Evolutionary conservation across 768 basidiomycete genomes (phyloP).

Genomic region (Trametes coccinea): DNA sequence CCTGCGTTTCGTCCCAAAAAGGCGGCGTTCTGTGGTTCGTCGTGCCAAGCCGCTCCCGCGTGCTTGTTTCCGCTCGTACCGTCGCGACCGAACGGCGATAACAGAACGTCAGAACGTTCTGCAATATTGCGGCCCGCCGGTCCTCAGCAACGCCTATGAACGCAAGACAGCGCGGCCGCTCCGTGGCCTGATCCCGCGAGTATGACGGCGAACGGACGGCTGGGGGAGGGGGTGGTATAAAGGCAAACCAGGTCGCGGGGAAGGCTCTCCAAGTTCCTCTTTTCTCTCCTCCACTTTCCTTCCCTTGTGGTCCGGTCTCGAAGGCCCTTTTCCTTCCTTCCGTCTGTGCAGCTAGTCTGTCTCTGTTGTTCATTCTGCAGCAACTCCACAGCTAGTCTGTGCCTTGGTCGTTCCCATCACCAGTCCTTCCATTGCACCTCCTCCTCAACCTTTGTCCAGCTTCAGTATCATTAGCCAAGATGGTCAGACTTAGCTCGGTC

Average conservation of each 20-base stretch:
- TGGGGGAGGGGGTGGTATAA: conserved; percentile 5
- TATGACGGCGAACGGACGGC: neutral
- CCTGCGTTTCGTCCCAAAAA: conserved; percentile 1
- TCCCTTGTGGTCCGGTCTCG: conserved; percentile 24
- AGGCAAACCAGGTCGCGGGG: neutral
- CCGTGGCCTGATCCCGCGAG: neutral
- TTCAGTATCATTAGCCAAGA: neutral
- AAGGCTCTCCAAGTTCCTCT: neutral
- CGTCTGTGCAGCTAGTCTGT: conserved; percentile 22
- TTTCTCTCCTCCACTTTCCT: conserved; percentile 25
- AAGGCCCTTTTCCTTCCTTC: conserved; percentile 20
- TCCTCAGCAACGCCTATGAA: neutral
- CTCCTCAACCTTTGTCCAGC: neutral
- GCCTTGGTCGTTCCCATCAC: neutral
- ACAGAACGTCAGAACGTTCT: conserved; percentile 18
- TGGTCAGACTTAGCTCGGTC: conserved; percentile 17
- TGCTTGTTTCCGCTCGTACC: neutral
- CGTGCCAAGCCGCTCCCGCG: conserved; percentile 2
- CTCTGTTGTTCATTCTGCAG: conserved; percentile 23
- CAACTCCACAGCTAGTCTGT: conserved; percentile 24
- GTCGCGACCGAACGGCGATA: conserved; percentile 10
- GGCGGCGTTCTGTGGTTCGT: conserved; percentile 4
- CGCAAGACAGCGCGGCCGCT: too few species aligned
- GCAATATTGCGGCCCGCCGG: neutral
- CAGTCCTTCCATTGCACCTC: neutral